Percentiles rank a stretch among this genome's conserved stretches.
phyloP scores from a whole-genome alignment of 2,329 filamentous ascomycete genomes.

The Aspergillus nomiae region DNA sequence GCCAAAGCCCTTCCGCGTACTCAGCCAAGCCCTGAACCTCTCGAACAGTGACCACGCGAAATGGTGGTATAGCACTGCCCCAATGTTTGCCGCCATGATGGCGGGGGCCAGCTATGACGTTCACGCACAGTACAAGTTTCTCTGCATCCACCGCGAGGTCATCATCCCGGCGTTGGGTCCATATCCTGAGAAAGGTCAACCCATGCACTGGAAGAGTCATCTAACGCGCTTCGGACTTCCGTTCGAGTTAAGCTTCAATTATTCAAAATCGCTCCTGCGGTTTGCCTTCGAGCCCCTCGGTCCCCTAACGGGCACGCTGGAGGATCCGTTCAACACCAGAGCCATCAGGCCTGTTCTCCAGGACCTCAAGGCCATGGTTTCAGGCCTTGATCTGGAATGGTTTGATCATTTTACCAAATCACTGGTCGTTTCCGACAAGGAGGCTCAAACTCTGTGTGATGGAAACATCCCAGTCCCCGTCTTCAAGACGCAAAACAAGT shows the following conservation, averaged over 20 bases:
- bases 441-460: background rate
- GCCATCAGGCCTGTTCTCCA: conserved; percentile 11
- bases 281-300: conserved; percentile 20
- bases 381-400: conserved; percentile 8
- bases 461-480: background rate
- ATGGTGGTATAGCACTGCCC: conserved; percentile 17
- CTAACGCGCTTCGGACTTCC: conserved; percentile 18
- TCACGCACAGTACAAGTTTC: conserved; percentile 12
- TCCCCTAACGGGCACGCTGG: conserved; percentile 9
- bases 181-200: conserved; percentile 5
- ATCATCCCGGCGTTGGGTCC: conserved; percentile 12
- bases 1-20: conserved; percentile 1
- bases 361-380: conserved; percentile 6
- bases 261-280: conserved; percentile 12
- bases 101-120: conserved; percentile 6
- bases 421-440: conserved; percentile 12
- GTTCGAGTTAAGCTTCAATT: conserved; percentile 20
- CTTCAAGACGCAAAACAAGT: conserved; percentile 4
- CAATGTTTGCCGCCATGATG: conserved; percentile 14
- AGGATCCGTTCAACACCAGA: conserved; percentile 18
- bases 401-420: conserved; percentile 14
- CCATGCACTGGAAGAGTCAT: conserved; percentile 15
- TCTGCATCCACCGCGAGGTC: conserved; percentile 5
- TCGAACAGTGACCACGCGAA: conserved; percentile 5
- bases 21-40: conserved; percentile 4